phyloP scores from a whole-genome alignment of 2,329 filamentous ascomycete genomes.

The Alternaria gaisen region DNA sequence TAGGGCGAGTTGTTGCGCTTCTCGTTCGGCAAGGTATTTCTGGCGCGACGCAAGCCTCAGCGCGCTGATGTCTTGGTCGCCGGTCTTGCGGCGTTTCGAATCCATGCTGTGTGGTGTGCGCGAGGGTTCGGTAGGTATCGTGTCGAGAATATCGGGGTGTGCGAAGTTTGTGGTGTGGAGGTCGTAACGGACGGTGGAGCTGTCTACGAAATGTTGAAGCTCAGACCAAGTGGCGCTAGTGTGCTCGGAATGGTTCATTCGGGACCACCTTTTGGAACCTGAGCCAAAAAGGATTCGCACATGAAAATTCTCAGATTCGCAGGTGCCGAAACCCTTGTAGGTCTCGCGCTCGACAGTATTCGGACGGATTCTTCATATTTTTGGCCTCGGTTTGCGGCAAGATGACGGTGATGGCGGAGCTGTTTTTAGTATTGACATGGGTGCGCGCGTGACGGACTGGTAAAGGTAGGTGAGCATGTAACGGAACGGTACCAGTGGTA shows the following conservation, averaged over 20 bases:
- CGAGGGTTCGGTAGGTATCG: not conserved
- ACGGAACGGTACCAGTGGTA: not conserved
- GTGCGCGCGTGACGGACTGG: constrained; percentile 38
- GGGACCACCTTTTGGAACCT: not conserved
- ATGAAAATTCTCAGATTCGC: not conserved
- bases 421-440: constrained; percentile 36
- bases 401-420: constrained; percentile 64
- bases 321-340: not conserved
- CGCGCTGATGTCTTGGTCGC: constrained; percentile 66
- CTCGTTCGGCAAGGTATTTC: constrained; percentile 92
- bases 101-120: constrained; percentile 27
- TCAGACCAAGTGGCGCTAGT: constrained; percentile 16
- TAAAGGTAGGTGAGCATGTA: not conserved
- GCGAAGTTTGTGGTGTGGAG: constrained; percentile 6
- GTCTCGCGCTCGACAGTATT: not conserved
- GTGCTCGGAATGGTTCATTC: not conserved
- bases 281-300: not conserved
- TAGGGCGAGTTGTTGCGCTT: constrained; percentile 84
- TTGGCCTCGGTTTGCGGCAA: not conserved
- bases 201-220: constrained; percentile 18
- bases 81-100: constrained; percentile 40
- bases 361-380: not conserved
- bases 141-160: not conserved
- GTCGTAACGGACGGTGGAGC: constrained; percentile 5
- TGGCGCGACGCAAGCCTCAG: constrained; percentile 85